Percentiles rank a stretch among this genome's conserved stretches.
Conservation (phyloP, 371 early-diverging fungal genomes). For the Lichtheimia ramosa region DNA sequence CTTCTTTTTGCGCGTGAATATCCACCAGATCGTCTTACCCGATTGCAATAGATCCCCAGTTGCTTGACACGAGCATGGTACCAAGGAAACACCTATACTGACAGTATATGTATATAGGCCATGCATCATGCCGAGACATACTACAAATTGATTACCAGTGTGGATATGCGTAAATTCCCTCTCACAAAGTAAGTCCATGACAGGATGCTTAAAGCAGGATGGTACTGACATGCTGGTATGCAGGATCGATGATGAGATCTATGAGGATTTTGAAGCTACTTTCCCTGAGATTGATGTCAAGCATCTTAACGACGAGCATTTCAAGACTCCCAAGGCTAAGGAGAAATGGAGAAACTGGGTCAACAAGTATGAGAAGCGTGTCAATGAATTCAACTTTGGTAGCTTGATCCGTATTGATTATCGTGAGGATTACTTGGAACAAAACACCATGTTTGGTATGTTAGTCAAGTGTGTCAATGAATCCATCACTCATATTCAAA, state of each 20-base stretch:
- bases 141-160: conserved; percentile 71
- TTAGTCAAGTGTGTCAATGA: neutral
- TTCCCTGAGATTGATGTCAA: conserved; percentile 74
- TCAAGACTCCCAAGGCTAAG: conserved; percentile 81
- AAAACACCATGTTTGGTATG: conserved; percentile 87
- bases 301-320: conserved; percentile 67
- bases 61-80: no score
- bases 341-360: conserved; percentile 88
- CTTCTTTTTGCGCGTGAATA: neutral
- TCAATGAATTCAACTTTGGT: conserved; percentile 92
- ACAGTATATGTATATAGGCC: conserved; percentile 43
- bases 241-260: conserved; percentile 84
- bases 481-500: conserved; percentile 4
- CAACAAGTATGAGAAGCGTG: conserved; percentile 79
- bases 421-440: conserved; percentile 75
- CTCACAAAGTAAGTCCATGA: conserved; percentile 70
- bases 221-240: no score
- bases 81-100: neutral
- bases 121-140: conserved; percentile 94
- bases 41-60: neutral
- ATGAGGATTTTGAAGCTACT: conserved; percentile 66
- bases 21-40: no score
- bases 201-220: no score
- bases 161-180: conserved; percentile 71
- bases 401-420: conserved; percentile 80